Percentiles rank a stretch among this genome's conserved stretches.
These are phyloP conservation scores for Leishmania arabica DNA, from an alignment of 208 protist species.

Conservation along the genomic window DNA sequence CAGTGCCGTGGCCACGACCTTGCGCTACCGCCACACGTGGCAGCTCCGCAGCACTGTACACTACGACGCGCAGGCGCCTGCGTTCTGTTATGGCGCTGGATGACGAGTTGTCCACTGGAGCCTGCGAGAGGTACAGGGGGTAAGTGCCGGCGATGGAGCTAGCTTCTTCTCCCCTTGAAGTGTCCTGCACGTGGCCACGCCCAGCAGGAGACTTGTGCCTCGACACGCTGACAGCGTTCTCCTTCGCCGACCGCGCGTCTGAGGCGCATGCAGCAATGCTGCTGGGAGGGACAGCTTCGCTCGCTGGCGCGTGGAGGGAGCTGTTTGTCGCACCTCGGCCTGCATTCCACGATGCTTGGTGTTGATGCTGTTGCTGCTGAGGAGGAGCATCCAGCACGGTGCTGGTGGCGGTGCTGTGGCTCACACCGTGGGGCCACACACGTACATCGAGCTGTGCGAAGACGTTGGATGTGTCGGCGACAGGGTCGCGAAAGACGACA, in stretches of 20 bases:
- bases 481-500: slow-evolving; percentile 65
- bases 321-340: neutral
- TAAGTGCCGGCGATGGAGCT: neutral
- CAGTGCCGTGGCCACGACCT: neutral
- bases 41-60: slow-evolving; percentile 58
- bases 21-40: slow-evolving; percentile 48
- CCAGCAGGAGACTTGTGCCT: neutral
- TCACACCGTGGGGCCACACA: neutral
- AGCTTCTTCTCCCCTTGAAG: neutral
- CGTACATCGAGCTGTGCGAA: slow-evolving; percentile 34
- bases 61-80: slow-evolving; percentile 52
- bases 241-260: neutral
- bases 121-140: neutral
- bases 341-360: neutral
- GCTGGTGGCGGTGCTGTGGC: neutral
- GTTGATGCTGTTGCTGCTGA: neutral
- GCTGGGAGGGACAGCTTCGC: slow-evolving; percentile 4
- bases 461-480: slow-evolving; percentile 49
- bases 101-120: neutral
- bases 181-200: neutral
- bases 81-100: slow-evolving; percentile 10
- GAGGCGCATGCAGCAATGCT: slow-evolving; percentile 3
- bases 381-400: neutral
- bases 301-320: neutral
- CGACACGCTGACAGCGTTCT: neutral